phyloP scores from a whole-genome alignment of 257 asterid species.

The Anisodus tanguticus region DNA sequence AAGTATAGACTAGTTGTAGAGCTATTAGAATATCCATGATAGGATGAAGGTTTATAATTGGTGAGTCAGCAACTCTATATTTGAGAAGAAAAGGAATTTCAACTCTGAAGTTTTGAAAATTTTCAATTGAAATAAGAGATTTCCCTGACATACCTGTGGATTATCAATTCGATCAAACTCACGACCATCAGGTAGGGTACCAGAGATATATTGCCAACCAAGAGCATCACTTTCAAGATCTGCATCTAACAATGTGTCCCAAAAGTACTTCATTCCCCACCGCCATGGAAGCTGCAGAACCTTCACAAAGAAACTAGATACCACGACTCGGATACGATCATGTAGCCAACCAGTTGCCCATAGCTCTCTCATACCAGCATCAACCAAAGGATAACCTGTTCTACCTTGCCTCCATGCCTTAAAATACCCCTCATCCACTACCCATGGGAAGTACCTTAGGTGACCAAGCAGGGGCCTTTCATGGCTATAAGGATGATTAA shows the following conservation, averaged over 20 bases:
- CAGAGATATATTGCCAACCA: constrained; percentile 95
- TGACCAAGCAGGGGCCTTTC: constrained; percentile 89
- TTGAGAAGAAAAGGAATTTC: not conserved
- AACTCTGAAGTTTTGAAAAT: not conserved
- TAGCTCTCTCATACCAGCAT: constrained; percentile 96
- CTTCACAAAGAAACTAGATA: constrained; percentile 91
- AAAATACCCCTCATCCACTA: constrained; percentile 77
- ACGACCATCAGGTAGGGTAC: constrained; percentile 88
- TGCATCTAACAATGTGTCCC: constrained; percentile 94
- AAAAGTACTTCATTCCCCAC: constrained; percentile 97
- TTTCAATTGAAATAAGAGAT: not conserved
- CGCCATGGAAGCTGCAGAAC: constrained; percentile 96
- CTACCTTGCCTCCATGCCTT: constrained; percentile 96
- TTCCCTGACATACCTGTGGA: constrained; percentile 65
- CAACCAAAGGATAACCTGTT: constrained; percentile 93
- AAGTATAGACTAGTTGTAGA: not conserved
- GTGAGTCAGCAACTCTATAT: not conserved
- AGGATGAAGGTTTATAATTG: not conserved
- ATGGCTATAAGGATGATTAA: constrained; percentile 92
- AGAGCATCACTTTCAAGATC: constrained; percentile 98
- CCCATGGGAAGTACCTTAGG: constrained; percentile 84
- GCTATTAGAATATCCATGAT: not conserved
- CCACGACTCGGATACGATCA: constrained; percentile 88
- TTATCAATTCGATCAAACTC: constrained; percentile 86
- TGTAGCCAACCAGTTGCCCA: constrained; percentile 99